Conservation (phyloP, 208 protist species). For the Entamoeba dispar region DNA sequence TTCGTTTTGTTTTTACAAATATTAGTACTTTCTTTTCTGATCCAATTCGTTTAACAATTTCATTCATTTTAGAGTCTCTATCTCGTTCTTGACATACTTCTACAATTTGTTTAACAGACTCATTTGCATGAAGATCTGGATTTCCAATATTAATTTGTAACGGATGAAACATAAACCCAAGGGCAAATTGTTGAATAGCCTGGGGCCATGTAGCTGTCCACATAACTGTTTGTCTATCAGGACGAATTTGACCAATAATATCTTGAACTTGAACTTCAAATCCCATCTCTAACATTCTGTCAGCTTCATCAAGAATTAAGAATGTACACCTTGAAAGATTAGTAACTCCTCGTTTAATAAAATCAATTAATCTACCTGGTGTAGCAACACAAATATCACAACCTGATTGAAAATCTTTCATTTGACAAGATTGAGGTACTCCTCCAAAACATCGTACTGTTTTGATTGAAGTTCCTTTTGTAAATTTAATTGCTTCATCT, state of each 20-base stretch:
- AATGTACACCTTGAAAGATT: slow-evolving; percentile 37
- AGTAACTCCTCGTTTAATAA: slow-evolving; percentile 64
- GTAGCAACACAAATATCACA: slow-evolving; percentile 53
- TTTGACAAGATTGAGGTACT: slow-evolving; percentile 40
- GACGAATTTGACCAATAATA: neutral
- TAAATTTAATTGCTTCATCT: slow-evolving; percentile 62
- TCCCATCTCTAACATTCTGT: slow-evolving; percentile 90
- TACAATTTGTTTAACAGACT: neutral
- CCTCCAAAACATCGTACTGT: slow-evolving; percentile 52
- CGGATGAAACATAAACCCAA: slow-evolving; percentile 3
- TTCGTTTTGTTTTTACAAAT: slow-evolving; percentile 94
- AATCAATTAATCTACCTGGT: slow-evolving; percentile 77
- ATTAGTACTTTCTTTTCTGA: slow-evolving; percentile 33
- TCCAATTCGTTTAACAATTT: neutral
- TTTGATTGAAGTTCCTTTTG: slow-evolving; percentile 51
- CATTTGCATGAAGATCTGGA: slow-evolving; percentile 23
- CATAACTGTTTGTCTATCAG: slow-evolving; percentile 33
- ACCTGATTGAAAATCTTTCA: slow-evolving; percentile 30
- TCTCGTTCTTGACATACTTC: slow-evolving; percentile 1
- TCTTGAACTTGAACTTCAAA: slow-evolving; percentile 92
- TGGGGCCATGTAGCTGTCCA: slow-evolving; percentile 31
- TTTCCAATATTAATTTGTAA: slow-evolving; percentile 38
- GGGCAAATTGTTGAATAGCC: neutral
- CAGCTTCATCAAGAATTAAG: slow-evolving; percentile 90
- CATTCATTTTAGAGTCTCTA: neutral